Evolutionary conservation across 1,284 basidiomycete species (phyloP).

Genomic region (Ustilago crameri): DNA sequence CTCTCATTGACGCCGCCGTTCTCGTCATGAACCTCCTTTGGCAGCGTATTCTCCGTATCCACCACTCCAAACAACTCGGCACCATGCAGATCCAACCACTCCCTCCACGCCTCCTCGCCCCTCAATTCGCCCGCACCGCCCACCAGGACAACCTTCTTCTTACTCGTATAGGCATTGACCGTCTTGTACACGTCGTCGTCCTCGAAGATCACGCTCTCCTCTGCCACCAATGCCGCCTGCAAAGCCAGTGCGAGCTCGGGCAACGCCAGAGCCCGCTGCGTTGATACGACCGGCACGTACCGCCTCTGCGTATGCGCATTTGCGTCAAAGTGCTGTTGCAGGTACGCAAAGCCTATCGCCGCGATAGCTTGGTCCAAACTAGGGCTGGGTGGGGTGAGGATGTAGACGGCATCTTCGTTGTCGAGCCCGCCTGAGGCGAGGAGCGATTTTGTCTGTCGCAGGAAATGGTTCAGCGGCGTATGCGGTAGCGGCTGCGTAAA

Average conservation of each 20-base stretch:
- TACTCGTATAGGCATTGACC: slow-evolving; percentile 38
- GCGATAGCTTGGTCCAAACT: slow-evolving; percentile 38
- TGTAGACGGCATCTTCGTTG: slow-evolving; percentile 46
- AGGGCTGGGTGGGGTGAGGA: slow-evolving; percentile 23
- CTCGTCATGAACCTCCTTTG: slow-evolving; percentile 30
- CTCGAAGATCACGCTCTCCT: slow-evolving; percentile 37
- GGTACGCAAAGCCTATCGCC: slow-evolving; percentile 30
- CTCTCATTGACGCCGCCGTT: slow-evolving; percentile 27
- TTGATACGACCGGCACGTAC: slow-evolving; percentile 40
- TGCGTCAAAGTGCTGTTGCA: slow-evolving; percentile 25
- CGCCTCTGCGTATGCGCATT: slow-evolving; percentile 24
- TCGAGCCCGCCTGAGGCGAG: slow-evolving; percentile 42
- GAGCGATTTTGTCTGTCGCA: slow-evolving; percentile 33
- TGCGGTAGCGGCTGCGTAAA: slow-evolving; percentile 36
- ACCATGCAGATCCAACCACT: slow-evolving; percentile 44
- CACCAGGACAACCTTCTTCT: slow-evolving; percentile 37
- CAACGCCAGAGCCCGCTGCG: slow-evolving; percentile 8
- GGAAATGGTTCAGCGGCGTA: slow-evolving; percentile 45
- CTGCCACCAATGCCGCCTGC: slow-evolving; percentile 31
- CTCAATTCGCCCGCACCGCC: slow-evolving; percentile 18
- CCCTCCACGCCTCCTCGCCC: slow-evolving; percentile 25
- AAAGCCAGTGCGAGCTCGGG: slow-evolving; percentile 35
- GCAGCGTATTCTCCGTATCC: slow-evolving; percentile 32
- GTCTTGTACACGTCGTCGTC: slow-evolving; percentile 40
- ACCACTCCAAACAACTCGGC: slow-evolving; percentile 41